Percentiles rank a stretch among this genome's conserved stretches.
Conservation (phyloP, 2,329 filamentous ascomycete genomes). For the Rhinocladiella similis region DNA sequence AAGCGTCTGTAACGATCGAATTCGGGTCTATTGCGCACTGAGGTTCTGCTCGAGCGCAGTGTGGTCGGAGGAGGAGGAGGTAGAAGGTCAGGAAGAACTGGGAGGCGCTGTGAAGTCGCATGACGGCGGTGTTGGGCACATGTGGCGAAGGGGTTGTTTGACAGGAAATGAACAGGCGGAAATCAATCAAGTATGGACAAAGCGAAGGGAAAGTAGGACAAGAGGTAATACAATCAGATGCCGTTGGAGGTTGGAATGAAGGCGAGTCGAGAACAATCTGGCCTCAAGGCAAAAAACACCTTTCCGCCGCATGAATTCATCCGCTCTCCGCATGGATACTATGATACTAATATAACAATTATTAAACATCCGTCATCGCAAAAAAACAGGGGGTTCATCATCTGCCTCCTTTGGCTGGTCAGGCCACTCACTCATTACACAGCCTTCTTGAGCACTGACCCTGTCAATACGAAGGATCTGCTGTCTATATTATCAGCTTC, state of each 20-base stretch:
- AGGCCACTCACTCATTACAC: not conserved
- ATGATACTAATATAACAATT: too few relatives aligned
- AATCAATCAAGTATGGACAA: not conserved
- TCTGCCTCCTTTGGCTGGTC: not conserved
- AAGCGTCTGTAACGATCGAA: conserved; percentile 89
- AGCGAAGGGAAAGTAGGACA: not conserved
- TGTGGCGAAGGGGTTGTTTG: not conserved
- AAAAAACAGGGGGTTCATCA: not conserved
- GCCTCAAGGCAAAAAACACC: not conserved
- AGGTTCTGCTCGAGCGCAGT: conserved; percentile 21
- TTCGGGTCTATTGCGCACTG: conserved; percentile 67
- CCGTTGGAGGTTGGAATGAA: not conserved
- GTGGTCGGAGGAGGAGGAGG: conserved; percentile 20
- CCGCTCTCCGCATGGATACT: too few relatives aligned
- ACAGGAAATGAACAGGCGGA: not conserved
- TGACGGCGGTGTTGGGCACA: conserved; percentile 8
- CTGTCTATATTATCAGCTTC: too few relatives aligned
- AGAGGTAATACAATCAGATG: not conserved
- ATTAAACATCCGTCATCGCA: not conserved
- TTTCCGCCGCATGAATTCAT: not conserved
- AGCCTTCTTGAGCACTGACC: too few relatives aligned
- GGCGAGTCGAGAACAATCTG: not conserved
- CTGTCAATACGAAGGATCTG: too few relatives aligned
- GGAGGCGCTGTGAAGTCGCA: conserved; percentile 20
- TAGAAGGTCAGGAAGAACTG: conserved; percentile 27